A percentile compares a stretch with the other conserved stretches of the same genome.
phyloP scores from a whole-genome alignment of 2,329 filamentous ascomycete genomes.

The Paraphaeosphaeria minitans region DNA sequence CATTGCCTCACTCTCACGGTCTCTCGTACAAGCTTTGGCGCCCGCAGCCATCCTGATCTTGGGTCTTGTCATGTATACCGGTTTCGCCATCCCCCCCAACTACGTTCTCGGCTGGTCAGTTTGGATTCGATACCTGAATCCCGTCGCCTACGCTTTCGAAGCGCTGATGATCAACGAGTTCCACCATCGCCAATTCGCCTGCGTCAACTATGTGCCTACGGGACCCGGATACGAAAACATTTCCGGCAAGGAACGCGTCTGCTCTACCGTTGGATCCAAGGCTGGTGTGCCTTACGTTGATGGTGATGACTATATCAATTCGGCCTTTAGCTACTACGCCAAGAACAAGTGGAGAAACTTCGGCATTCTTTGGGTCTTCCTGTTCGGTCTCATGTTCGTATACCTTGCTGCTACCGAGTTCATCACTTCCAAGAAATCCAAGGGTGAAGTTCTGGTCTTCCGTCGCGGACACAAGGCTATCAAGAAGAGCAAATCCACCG shows the following conservation, averaged over 20 bases:
- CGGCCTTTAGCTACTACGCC: constrained; percentile 40
- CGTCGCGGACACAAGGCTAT: constrained; percentile 55
- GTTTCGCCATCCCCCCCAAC: constrained; percentile 61
- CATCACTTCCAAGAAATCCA: constrained; percentile 57
- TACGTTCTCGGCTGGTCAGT: constrained; percentile 81
- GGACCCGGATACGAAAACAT: constrained; percentile 47
- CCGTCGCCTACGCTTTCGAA: constrained; percentile 81
- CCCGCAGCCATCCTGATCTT: constrained; percentile 65
- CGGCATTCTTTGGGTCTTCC: constrained; percentile 54
- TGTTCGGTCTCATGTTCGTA: constrained; percentile 48
- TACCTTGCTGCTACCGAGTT: constrained; percentile 54
- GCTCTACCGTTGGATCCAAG: constrained; percentile 49
- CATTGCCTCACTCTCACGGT: constrained; percentile 76
- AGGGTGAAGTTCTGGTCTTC: constrained; percentile 58
- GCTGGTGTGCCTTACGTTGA: constrained; percentile 46
- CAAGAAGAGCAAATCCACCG: constrained; percentile 54
- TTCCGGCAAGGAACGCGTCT: constrained; percentile 41
- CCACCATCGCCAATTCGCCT: constrained; percentile 63
- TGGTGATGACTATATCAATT: constrained; percentile 47
- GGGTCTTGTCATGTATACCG: constrained; percentile 70
- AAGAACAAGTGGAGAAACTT: constrained; percentile 55
- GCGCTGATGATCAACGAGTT: constrained; percentile 86
- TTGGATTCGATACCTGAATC: constrained; percentile 84
- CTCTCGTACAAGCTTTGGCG: constrained; percentile 63
- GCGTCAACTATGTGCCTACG: constrained; percentile 51